Conservation (phyloP, 164 flowering plant genomes). For the Chimonanthus salicifolius region DNA sequence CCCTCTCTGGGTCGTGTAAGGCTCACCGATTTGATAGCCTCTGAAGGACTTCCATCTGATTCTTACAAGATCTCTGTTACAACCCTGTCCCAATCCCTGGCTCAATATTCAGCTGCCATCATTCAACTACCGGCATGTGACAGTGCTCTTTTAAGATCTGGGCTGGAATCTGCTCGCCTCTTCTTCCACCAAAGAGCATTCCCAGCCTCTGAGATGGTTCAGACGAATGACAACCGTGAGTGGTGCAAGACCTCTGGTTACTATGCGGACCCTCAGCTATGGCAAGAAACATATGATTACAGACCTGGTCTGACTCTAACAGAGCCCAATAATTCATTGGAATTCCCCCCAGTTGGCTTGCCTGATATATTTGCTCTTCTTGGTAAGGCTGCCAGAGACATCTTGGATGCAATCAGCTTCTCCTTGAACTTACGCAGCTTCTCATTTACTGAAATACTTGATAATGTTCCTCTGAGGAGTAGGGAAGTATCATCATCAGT, state of each 20-base stretch:
- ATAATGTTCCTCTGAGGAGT: conserved; percentile 80
- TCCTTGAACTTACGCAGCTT: conserved; percentile 83
- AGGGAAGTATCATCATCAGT: conserved; percentile 88
- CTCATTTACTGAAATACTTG: conserved; percentile 80
- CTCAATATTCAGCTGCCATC: conserved; percentile 87
- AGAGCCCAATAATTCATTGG: conserved; percentile 53
- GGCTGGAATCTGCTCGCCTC: conserved; percentile 81
- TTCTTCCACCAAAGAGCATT: conserved; percentile 80
- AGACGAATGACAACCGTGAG: conserved; percentile 59
- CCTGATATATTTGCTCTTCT: conserved; percentile 66
- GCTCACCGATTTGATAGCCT: conserved; percentile 68
- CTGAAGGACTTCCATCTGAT: conserved; percentile 90
- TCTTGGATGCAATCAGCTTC: conserved; percentile 83
- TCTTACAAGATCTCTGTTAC: conserved; percentile 70
- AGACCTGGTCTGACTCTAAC: conserved; percentile 77
- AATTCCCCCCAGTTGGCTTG: conserved; percentile 83
- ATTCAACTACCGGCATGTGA: conserved; percentile 66
- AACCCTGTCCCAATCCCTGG: conserved; percentile 77
- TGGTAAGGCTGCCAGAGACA: conserved; percentile 80
- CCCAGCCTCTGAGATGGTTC: conserved; percentile 56
- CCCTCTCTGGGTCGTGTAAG: conserved; percentile 88
- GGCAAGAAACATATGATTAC: conserved; percentile 82
- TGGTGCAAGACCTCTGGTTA: conserved; percentile 98
- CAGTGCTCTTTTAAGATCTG: conserved; percentile 77
- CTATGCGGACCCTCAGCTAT: conserved; percentile 68